A percentile compares a stretch with the other conserved stretches of the same genome.
Evolutionary conservation across 176 grass and related monocot species (phyloP).

Genomic region (Aegilops sharonensis): DNA sequence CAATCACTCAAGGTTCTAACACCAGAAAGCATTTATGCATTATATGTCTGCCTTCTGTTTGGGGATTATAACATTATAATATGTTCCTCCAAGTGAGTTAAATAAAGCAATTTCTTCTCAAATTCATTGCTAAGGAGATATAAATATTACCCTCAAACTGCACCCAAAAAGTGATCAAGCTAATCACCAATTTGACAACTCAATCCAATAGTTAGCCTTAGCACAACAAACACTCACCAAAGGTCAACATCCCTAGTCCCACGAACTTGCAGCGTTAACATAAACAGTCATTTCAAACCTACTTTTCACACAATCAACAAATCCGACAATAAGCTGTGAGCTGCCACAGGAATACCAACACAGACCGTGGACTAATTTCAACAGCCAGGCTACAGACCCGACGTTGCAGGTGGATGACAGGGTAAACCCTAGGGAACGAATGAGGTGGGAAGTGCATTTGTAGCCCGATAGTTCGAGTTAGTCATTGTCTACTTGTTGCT

Average conservation of each 20-base stretch:
- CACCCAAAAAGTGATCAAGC: not conserved
- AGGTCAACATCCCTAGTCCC: not conserved
- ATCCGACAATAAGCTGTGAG: not conserved
- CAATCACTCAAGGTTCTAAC: not conserved
- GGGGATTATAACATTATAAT: not conserved
- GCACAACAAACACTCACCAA: not conserved
- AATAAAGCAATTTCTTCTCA: not conserved
- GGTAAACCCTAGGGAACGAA: slow-evolving; percentile 21
- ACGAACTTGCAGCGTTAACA: slow-evolving; percentile 5
- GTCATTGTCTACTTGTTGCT: too few relatives aligned
- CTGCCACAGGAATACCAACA: not conserved
- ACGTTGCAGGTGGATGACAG: not conserved
- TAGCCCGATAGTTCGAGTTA: too few relatives aligned
- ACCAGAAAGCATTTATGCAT: not conserved
- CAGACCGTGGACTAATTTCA: not conserved
- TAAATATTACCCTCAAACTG: not conserved
- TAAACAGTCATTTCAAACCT: not conserved
- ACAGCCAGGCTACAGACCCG: not conserved
- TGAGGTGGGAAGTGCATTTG: not conserved
- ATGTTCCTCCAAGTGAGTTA: not conserved
- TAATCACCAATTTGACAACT: not conserved
- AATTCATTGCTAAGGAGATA: too few relatives aligned
- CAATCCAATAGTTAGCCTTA: not conserved
- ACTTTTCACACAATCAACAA: not conserved
- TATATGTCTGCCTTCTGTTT: not conserved